Base-by-base conservation (phyloP, 2,329 filamentous ascomycete genomes). In the Aspergillus sp. region DNA sequence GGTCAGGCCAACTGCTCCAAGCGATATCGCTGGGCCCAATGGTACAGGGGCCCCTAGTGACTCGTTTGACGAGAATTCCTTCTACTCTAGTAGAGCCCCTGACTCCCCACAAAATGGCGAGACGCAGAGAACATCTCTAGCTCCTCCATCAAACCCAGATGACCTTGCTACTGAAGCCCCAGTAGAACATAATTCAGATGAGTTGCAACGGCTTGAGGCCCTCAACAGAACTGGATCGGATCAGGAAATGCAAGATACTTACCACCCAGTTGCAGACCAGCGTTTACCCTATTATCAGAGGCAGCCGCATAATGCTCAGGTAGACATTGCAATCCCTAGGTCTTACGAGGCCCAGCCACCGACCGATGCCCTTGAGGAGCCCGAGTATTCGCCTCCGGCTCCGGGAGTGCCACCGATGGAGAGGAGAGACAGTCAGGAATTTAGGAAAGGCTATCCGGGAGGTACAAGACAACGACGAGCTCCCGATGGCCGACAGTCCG, bases 11-110 rank as follows among this genome's bases (percentile, higher is more conserved):
- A 75, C 83, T 54, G 79, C 85, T 58, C 72, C 76, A 51, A 68
- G 79, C 57, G 68, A 75, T 63, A 69, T 54, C 32, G 62, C 69
- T 49, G 64, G 68, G 46, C 73, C 74, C 74, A 78, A 80, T 71
- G 74, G 74, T 55, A 75, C 83, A 67, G 75, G 74, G 60, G 81
- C 82, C 65, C 77, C 79, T 61, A 86, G 77, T 77, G 88, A 91
- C 66, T 93, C 88, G 31, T 88, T 90, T 71, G 90, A 96, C 69
- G 86, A 94, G 65, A 90, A 94, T 62, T 93, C 90, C 33, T 95
- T 95, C 68, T 96, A 97, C 74, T 96, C 91, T 54, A 96, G 90
- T 70, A 88, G 86, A 71, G 79, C 78, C 51, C 85, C 90, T 73
- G 87, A 90, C 65, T 95, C 90, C 51, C 74, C 78, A 62, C 73